Conservation (phyloP, 257 asterid genomes). For the Vinca minor region DNA sequence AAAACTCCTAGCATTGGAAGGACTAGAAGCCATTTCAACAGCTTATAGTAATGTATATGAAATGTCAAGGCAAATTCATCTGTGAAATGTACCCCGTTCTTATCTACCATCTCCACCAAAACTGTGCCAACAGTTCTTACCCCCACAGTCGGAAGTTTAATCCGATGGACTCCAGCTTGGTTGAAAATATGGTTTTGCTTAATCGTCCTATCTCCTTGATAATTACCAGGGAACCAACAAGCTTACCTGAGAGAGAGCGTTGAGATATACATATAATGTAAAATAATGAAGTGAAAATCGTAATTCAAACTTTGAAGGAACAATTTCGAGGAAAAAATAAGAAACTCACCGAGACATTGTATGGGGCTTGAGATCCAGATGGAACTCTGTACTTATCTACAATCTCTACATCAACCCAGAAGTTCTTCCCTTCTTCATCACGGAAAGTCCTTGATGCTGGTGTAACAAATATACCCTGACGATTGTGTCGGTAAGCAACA, state of each 20-base stretch:
- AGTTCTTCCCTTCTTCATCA: constrained; percentile 96
- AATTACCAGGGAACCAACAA: constrained; percentile 95
- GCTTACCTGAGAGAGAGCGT: constrained; percentile 46
- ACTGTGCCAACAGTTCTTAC: constrained; percentile 90
- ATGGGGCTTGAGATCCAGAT: constrained; percentile 89
- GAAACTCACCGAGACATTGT: constrained; percentile 72
- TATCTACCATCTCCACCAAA: constrained; percentile 91
- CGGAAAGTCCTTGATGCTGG: constrained; percentile 88
- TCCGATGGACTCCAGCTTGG: constrained; percentile 57
- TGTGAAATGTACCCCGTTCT: constrained; percentile 74
- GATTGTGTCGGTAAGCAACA: constrained; percentile 53
- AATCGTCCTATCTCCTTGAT: constrained; percentile 92
- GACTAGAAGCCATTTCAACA: constrained; percentile 86
- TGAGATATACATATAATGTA: background rate
- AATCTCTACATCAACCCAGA: constrained; percentile 90
- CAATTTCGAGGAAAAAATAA: background rate
- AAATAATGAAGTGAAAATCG: background rate
- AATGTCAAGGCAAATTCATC: constrained; percentile 91
- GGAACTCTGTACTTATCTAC: constrained; percentile 72
- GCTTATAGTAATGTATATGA: constrained; percentile 80
- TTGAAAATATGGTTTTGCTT: constrained; percentile 53
- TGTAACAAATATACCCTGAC: constrained; percentile 77
- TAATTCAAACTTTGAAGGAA: background rate
- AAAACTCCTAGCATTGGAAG: constrained; percentile 99
- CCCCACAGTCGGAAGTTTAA: constrained; percentile 77